A percentile compares a stretch with the other conserved stretches of the same genome.
Conservation (phyloP, 2,329 filamentous ascomycete species). For the Endocalyx cinctus region DNA sequence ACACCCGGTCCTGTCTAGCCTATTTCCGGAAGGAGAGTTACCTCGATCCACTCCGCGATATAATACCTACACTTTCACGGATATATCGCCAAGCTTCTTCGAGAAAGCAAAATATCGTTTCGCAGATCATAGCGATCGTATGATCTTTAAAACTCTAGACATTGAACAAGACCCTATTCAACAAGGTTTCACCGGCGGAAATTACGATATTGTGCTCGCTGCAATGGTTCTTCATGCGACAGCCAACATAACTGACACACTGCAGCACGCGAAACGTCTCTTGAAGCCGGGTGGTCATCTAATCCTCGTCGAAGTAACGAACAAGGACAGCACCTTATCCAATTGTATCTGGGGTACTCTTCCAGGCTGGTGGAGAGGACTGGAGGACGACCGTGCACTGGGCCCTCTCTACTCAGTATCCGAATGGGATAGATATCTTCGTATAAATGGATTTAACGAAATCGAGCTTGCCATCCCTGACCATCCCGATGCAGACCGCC, state of each 20-base stretch:
- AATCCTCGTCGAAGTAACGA: constrained; percentile 36
- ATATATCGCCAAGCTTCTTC: constrained; percentile 6
- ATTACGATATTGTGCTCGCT: constrained; percentile 37
- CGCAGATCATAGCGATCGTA: not conserved
- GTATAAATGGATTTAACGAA: not conserved
- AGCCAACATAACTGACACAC: constrained; percentile 11
- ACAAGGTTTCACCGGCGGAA: constrained; percentile 27
- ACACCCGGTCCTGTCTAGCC: no score
- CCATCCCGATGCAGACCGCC: not conserved
- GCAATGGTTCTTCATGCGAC: constrained; percentile 36
- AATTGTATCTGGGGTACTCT: constrained; percentile 21
- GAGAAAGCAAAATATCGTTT: constrained; percentile 1
- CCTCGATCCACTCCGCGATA: not conserved
- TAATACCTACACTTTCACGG: constrained; percentile 8
- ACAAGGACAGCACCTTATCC: constrained; percentile 6
- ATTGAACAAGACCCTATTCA: constrained; percentile 13
- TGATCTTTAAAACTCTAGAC: constrained; percentile 5
- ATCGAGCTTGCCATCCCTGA: not conserved
- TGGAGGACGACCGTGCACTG: not conserved
- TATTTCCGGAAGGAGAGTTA: not conserved
- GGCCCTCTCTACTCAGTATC: not conserved
- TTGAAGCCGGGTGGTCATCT: constrained; percentile 42
- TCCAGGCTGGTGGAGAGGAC: constrained; percentile 17
- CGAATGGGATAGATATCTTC: not conserved
- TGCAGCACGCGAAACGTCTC: constrained; percentile 29